Conservation (phyloP, 306 rosid species). For the Crataegus laevigata region DNA sequence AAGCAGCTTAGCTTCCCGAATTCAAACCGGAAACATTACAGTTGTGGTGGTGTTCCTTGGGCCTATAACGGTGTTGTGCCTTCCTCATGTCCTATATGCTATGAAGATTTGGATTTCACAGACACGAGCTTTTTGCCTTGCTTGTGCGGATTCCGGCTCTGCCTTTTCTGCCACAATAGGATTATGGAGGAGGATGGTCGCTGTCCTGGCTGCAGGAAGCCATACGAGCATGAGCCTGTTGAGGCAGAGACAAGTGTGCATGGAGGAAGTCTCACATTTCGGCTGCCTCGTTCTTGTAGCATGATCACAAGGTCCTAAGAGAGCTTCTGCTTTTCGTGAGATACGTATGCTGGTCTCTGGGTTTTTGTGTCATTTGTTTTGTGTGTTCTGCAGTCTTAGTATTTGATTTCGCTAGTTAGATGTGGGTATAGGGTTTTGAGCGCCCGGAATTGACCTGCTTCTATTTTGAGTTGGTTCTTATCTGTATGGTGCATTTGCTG, state of each 20-base stretch:
- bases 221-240: constrained; percentile 48
- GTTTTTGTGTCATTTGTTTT: constrained; percentile 20
- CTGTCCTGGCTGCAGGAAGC: constrained; percentile 97
- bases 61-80: constrained; percentile 32
- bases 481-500: constrained; percentile 54
- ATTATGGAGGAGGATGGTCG: constrained; percentile 88
- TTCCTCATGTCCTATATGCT: constrained; percentile 81
- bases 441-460: constrained; percentile 48
- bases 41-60: constrained; percentile 56
- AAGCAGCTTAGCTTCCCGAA: constrained; percentile 76
- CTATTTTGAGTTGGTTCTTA: constrained; percentile 44
- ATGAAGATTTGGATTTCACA: constrained; percentile 83
- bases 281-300: constrained; percentile 77
- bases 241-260: constrained; percentile 54
- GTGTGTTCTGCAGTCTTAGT: constrained; percentile 37
- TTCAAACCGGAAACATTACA: constrained; percentile 33
- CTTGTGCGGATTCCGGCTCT: constrained; percentile 83
- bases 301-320: constrained; percentile 68
- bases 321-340: constrained; percentile 32
- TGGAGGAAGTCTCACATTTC: constrained; percentile 56
- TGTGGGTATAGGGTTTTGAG: constrained; percentile 56
- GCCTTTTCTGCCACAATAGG: constrained; percentile 98
- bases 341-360: constrained; percentile 38
- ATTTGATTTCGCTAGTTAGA: constrained; percentile 35
- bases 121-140: constrained; percentile 88